Evolutionary conservation across 306 rosid species (phyloP), one percentile per base, ranked within the genome.

Genomic region (Elaeagnus macrophylla): DNA sequence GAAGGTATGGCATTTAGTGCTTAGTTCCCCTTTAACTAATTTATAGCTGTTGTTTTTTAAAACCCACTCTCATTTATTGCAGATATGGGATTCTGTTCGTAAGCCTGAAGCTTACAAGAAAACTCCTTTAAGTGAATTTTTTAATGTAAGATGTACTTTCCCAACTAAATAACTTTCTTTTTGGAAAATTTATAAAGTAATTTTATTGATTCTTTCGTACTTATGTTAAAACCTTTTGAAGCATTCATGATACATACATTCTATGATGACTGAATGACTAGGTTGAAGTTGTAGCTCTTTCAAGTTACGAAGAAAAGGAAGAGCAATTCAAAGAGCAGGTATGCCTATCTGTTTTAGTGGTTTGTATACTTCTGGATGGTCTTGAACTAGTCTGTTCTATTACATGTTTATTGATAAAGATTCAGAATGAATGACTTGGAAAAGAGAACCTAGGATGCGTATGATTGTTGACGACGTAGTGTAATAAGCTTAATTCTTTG

Each of bases 31-130:
- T 40, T 9, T 37, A 49, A 2, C 16, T 1, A 16, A 51, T 59
- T 58, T 12, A 25, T 51, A 57, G 43, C 59, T 67, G 25, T 54
- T 61, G 43, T 50, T 48, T 64, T 64, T 43, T 61, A 40, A 38
- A 45, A 8, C 8, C 32, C 39, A 60, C 49, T 25, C 37, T 37
- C 16, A 56, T 16, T 46, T 41, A 48, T 9, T 64, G 72, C 85
- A 93, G 99, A 93, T 87, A 77, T 93, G 99, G 99, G 99, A 93
- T 62, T 75, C 96, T 18, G 96, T 93, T 77, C 99, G 95, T 49
- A 93, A 93, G 80, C 99, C 99, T 63, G 76, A 75, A 42, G 90
- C 88, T 55, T 94, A 82, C 77, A 67, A 63, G 67, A 94, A 88
- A 51, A 88, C 99, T 57, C 96, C 95, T n/a, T 65, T 93, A 48